Evolutionary conservation across 805 yeast species (phyloP), one percentile per base, ranked within the genome.

Genomic region (Ogataea nonfermentans): DNA sequence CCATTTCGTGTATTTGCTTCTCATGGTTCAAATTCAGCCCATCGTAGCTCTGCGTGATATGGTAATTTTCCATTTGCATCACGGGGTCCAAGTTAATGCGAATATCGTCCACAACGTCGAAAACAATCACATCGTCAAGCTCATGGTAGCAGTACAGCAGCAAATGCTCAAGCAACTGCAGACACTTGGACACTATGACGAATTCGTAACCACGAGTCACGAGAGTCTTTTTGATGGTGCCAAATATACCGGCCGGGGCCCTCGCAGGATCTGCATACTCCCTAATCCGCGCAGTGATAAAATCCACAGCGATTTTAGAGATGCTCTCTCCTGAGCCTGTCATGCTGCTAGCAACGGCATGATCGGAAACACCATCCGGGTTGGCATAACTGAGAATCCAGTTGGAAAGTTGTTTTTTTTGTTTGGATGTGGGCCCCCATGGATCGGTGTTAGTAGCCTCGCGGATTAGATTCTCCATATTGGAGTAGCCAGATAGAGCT

Each of bases 361-460:
- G 46, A 12, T 46, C 51, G 6, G 53, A 41, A 22, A 41, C 32
- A 3, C 38, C 19, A n/a, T 44, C 35, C 15, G 48, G 15, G 10
- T 30, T 27, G 3, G 53, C 39, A 29, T 47, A 50, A 9, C 39
- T 28, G 11, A 52, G 35, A 14, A 55, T 42, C 55, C 55, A 52
- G 24, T 35, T 40, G 10, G 49, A 33, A 2, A 55, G 41, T 37
- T 65, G 67, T 25, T 57, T 57, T 47, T 70, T 51, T 44, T 73
- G 73, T 29, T 63, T 60, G 4, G 70, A 59, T 0, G 76, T 67
- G 4, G 78, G 78, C 2, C 78, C 78, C 78, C 78, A 73, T 5
- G 70, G 51, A 48, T 73, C 78, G 4, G 75, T 73, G 35, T 71
- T 73, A 11, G 77, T 72, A 6, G 75, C 68, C 38, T 68, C 67